Evolutionary conservation across 192 early-diverging fungal genomes (phyloP).

Genomic region (Coemansia sp.): DNA sequence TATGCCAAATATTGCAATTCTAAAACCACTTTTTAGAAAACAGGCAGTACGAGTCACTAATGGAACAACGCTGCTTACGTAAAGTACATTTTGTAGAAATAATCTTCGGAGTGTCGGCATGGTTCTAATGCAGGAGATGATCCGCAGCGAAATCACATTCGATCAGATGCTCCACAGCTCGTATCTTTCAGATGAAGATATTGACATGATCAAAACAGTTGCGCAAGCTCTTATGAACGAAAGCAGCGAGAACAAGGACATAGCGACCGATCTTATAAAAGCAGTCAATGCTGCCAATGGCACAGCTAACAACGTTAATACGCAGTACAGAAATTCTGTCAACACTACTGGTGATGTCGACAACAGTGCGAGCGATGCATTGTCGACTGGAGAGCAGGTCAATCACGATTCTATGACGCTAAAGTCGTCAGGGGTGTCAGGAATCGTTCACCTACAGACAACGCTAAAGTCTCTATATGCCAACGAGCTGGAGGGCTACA

Average conservation of each 20-base stretch:
- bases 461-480: slow-evolving; percentile 61
- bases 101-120: slow-evolving; percentile 35
- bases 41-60: too few species aligned
- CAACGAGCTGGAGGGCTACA: slow-evolving; percentile 59
- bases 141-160: slow-evolving; percentile 39
- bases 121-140: slow-evolving; percentile 52
- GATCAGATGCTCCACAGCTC: slow-evolving; percentile 44
- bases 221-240: slow-evolving; percentile 23
- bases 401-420: slow-evolving; percentile 7
- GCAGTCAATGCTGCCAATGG: slow-evolving; percentile 38
- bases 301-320: slow-evolving; percentile 20
- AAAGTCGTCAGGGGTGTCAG: slow-evolving; percentile 58
- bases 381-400: neutral
- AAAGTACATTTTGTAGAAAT: slow-evolving; percentile 14
- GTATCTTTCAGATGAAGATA: slow-evolving; percentile 47
- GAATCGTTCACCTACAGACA: slow-evolving; percentile 71
- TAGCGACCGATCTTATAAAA: slow-evolving; percentile 25
- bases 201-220: slow-evolving; percentile 47
- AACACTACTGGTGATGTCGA: neutral
- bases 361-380: neutral
- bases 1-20: too few species aligned
- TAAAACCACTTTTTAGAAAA: too few species aligned
- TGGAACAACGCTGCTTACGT: neutral
- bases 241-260: slow-evolving; percentile 21
- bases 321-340: neutral